Conservation (phyloP, 129 eudicot species). For the Chrysanthemum lavandulifolium region DNA sequence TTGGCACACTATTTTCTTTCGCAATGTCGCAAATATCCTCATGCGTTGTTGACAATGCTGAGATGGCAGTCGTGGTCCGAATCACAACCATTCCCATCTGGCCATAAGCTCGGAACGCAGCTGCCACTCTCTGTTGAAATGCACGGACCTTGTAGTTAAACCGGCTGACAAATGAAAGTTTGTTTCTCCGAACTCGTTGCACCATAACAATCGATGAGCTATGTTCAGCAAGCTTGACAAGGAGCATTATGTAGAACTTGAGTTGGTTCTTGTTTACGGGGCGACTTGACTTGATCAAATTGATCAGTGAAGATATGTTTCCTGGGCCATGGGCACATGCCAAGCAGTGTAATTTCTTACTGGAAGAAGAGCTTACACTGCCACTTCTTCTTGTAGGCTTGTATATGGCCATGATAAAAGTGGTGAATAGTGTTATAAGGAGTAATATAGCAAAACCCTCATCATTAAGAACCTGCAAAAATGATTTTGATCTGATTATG, state of each 20-base stretch:
- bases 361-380: slow-evolving; percentile 22
- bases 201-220: slow-evolving; percentile 79
- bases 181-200: slow-evolving; percentile 59
- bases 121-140: slow-evolving; percentile 54
- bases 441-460: slow-evolving; percentile 84
- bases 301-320: slow-evolving; percentile 61
- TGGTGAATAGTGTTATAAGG: slow-evolving; percentile 86
- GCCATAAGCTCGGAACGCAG: slow-evolving; percentile 58
- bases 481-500: background rate
- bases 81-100: slow-evolving; percentile 63
- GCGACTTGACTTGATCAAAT: slow-evolving; percentile 62
- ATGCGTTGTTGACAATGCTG: slow-evolving; percentile 74
- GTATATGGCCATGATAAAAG: slow-evolving; percentile 76
- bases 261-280: slow-evolving; percentile 46
- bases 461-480: slow-evolving; percentile 70
- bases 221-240: slow-evolving; percentile 78
- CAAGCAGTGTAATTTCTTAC: slow-evolving; percentile 49
- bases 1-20: slow-evolving; percentile 52
- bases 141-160: slow-evolving; percentile 35
- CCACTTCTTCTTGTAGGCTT: slow-evolving; percentile 43
- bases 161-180: slow-evolving; percentile 61
- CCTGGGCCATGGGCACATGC: slow-evolving; percentile 80
- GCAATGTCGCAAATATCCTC: slow-evolving; percentile 83
- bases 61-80: slow-evolving; percentile 65
- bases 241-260: slow-evolving; percentile 80